Base-by-base conservation (phyloP, 1,139 yeast species). In the Nakaseomyces glabratus region DNA sequence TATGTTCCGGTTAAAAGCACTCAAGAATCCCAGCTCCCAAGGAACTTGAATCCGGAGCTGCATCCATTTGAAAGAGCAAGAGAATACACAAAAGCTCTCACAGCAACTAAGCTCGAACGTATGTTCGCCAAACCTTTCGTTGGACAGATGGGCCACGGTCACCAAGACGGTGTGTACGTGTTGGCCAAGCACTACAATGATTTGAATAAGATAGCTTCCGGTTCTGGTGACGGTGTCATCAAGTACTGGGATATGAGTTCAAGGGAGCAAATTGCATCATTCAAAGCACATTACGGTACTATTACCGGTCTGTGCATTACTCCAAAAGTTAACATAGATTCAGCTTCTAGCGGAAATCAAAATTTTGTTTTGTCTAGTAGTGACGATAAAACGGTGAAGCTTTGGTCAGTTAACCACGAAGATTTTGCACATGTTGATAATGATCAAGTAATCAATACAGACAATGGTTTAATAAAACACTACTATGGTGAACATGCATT, bases 71-170 rank as follows among this genome's bases (percentile, higher is more conserved):
- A 93, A 61, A 69, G 97, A 47, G 96, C 97, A 3, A 69, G 98
- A 55, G 98, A 93, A 60, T 93, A 93, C 54, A 84, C 96, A 12
- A 73, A 88, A 47, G 98, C 98, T 1, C 62, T 93, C 36, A 88
- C 86, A 40, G 97, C 98, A 17, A 88, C 97, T 12, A 93, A 93
- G 58, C 61, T 93, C 62, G 97, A 88, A 55, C 69, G 96, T 47
- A 81, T 90, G 84, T 90, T 93, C 70, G 98, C 99, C 0, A 88
- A 88, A 55, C 99, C 99, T 4, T 90, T 93, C 59, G 69, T 93
- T 13, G 96, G 95, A 1, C 97, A 93, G 56, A 63, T 93, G 23
- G 98, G 99, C 2, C 73, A 76, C 46, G 98, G 98, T 9, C 98
- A 93, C 53, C 66, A 93, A 39, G 98, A 93, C 56, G 97, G 97